Base-by-base conservation (phyloP, 345 rosid species). In the Euphorbia peplus region DNA sequence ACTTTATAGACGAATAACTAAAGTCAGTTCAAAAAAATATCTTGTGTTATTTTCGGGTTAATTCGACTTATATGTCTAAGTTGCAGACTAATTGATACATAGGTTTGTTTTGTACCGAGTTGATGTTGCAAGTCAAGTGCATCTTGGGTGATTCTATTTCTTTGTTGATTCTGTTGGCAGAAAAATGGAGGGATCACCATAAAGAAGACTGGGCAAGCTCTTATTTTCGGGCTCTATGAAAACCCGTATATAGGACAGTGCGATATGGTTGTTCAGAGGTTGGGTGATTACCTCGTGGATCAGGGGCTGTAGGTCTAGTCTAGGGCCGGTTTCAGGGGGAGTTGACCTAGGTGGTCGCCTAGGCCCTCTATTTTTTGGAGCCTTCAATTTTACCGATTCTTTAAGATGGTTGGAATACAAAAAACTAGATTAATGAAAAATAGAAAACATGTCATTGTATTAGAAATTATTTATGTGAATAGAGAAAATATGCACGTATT, bases 231-330 rank as follows among this genome's bases (percentile, higher is more conserved):
- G 1, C 22, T 90, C 66, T 90, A 90, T 32, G 92, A 90, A 60
- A 91, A 90, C 48, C 91, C 96, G 2, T 90, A 87, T 68, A 84
- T 91, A 29, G 92, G 93, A 47, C 93, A 90, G 39, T 87, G 96
- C 93, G 87, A 87, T 84, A 83, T 90, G 88, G 80, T 90, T 51
- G 96, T 90, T n/a, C 93, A 90, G 85, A 90, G 93, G 93, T 71
- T 90, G 89, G 96, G 96, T 7, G 96, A 90, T 79, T 87, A 90
- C 68, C 90, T 90, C 53, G 68, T 78, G 35, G 93, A 90, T 62
- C 96, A 90, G 78, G 89, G 74, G 55, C 92, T 87, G 61, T 88
- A 85, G 79, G 62, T 72, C 68, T 67, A 5, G 28, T 35, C 37
- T 47, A 68, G n/a, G n/a, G n/a, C n/a, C n/a, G n/a, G n/a, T n/a